phyloP scores from a whole-genome alignment of 371 early-diverging fungal genomes.

The Nematocida displodere region DNA sequence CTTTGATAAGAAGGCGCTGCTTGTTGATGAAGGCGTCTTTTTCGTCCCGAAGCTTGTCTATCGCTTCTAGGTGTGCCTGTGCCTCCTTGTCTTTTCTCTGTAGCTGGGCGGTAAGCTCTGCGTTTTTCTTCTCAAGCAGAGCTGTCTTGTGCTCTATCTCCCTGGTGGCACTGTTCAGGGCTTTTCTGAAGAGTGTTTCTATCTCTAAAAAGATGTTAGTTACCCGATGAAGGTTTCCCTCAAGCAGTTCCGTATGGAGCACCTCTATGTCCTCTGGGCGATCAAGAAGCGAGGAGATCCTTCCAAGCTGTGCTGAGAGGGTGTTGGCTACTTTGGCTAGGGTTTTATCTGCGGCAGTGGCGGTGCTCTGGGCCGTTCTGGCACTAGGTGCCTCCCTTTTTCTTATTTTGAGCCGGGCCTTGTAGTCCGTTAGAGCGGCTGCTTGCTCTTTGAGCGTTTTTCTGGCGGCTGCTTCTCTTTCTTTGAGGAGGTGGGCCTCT shows the following conservation, averaged over 20 bases:
- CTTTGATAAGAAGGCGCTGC: conserved; percentile 29
- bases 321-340: conserved; percentile 13
- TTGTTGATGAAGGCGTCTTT: conserved; percentile 46
- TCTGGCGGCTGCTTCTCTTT: not conserved
- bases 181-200: conserved; percentile 3
- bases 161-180: not conserved
- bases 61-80: not conserved
- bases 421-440: not conserved
- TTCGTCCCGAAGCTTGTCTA: conserved; percentile 23
- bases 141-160: not conserved
- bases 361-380: not conserved
- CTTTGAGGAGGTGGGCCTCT: conserved; percentile 7
- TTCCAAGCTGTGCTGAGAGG: conserved; percentile 10
- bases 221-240: not conserved
- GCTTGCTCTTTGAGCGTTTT: not conserved
- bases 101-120: not conserved
- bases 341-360: not conserved
- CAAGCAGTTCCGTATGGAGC: conserved; percentile 9
- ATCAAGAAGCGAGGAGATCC: conserved; percentile 23
- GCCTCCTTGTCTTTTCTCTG: not conserved
- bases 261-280: not conserved
- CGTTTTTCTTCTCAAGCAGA: not conserved
- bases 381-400: conserved; percentile 24
- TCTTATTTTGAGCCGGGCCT: not conserved
- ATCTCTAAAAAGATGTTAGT: conserved; percentile 5